Conservation (phyloP, 805 yeast genomes). For the Soucietia sequanensis region DNA sequence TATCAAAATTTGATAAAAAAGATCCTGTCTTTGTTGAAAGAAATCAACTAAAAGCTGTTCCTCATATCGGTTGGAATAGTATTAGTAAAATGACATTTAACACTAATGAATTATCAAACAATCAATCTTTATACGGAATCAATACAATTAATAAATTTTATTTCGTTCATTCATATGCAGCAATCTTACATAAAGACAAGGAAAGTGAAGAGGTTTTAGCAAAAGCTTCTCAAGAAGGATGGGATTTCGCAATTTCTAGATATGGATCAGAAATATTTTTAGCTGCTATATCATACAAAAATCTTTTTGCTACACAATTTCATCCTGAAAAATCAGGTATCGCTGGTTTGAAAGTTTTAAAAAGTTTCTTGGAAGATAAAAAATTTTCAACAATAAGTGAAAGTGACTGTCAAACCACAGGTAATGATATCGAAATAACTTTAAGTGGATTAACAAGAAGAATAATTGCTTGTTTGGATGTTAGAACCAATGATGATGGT, state of each 20-base stretch:
- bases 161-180: conserved; percentile 94
- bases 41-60: conserved; percentile 71
- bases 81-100: conserved; percentile 24
- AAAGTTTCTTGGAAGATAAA: conserved; percentile 60
- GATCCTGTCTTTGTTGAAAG: conserved; percentile 30
- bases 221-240: conserved; percentile 37
- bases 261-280: conserved; percentile 81
- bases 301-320: conserved; percentile 92
- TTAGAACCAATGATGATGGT: conserved; percentile 91
- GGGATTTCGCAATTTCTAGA: conserved; percentile 70
- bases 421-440: conserved; percentile 26
- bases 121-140: conserved; percentile 54
- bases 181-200: conserved; percentile 44
- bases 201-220: conserved; percentile 25
- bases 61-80: conserved; percentile 96
- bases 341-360: conserved; percentile 80
- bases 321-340: conserved; percentile 98
- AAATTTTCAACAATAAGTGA: conserved; percentile 22
- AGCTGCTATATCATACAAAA: conserved; percentile 75
- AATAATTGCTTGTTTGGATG: conserved; percentile 94
- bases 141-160: conserved; percentile 73
- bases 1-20: conserved; percentile 54
- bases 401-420: conserved; percentile 18
- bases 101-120: conserved; percentile 20
- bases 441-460: conserved; percentile 79